phyloP scores from a whole-genome alignment of 495 filamentous ascomycete genomes.

The Penicillium canescens region DNA sequence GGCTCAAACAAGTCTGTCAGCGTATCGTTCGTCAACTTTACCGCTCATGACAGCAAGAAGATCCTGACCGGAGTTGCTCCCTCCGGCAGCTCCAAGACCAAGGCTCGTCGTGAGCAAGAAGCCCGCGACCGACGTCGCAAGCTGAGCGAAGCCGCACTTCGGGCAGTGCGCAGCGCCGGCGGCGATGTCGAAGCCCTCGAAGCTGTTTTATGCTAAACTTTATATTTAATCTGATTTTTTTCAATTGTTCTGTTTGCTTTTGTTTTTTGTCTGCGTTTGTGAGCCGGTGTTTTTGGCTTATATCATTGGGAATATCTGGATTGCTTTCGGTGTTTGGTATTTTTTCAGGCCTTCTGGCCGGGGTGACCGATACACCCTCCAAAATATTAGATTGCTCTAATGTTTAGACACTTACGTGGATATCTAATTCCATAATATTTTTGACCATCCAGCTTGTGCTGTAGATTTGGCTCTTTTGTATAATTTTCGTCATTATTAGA shows the following conservation, averaged over 20 bases:
- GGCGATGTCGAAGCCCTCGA: slow-evolving; percentile 67
- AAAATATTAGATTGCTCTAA: slow-evolving; percentile 33
- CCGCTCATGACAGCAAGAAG: slow-evolving; percentile 73
- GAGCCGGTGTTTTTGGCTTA: slow-evolving; percentile 23
- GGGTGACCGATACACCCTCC: slow-evolving; percentile 11
- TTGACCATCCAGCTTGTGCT: not conserved
- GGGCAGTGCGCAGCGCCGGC: slow-evolving; percentile 74
- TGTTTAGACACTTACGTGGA: slow-evolving; percentile 22
- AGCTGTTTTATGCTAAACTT: slow-evolving; percentile 39
- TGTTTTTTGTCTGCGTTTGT: slow-evolving; percentile 16
- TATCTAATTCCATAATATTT: slow-evolving; percentile 20
- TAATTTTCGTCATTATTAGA: not conserved
- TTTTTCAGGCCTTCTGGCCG: slow-evolving; percentile 6
- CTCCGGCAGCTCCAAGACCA: slow-evolving; percentile 88
- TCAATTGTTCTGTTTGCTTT: slow-evolving; percentile 9
- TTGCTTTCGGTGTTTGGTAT: slow-evolving; percentile 29
- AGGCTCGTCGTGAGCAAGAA: slow-evolving; percentile 84
- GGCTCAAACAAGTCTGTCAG: slow-evolving; percentile 38
- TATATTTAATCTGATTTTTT: slow-evolving; percentile 1
- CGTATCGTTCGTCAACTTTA: slow-evolving; percentile 89
- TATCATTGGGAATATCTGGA: slow-evolving; percentile 27
- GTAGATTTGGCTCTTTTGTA: not conserved
- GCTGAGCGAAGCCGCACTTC: slow-evolving; percentile 70
- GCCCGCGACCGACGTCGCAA: slow-evolving; percentile 75
- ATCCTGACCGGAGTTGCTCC: slow-evolving; percentile 92